phyloP scores from a whole-genome alignment of 1,284 basidiomycete species.

The Pseudozyma hubeiensis region DNA sequence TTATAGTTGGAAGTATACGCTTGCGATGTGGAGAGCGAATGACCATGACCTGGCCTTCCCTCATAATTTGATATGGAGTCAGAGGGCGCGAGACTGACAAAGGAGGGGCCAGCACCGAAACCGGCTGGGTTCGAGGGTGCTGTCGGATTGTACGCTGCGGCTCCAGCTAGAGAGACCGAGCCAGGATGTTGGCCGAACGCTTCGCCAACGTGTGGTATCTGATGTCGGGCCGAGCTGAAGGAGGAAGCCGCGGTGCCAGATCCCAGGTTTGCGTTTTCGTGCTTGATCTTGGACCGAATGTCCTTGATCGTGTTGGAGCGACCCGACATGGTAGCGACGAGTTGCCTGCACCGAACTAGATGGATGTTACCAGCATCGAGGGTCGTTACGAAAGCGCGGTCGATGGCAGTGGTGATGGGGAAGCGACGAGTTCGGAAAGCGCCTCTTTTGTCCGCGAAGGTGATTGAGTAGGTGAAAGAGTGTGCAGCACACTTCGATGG shows the following conservation, averaged over 20 bases:
- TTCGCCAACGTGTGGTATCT: slow-evolving; percentile 37
- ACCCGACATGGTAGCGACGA: slow-evolving; percentile 26
- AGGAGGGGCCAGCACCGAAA: slow-evolving; percentile 42
- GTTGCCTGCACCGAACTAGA: neutral
- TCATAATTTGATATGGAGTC: slow-evolving; percentile 53
- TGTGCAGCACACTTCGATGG: slow-evolving; percentile 11
- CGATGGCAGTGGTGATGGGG: neutral
- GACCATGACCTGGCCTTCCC: slow-evolving; percentile 23
- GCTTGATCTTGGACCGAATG: slow-evolving; percentile 65
- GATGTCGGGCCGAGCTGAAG: slow-evolving; percentile 32
- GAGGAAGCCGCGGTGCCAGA: slow-evolving; percentile 51
- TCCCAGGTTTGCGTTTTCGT: slow-evolving; percentile 62
- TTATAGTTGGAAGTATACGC: slow-evolving; percentile 3
- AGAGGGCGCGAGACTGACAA: slow-evolving; percentile 46
- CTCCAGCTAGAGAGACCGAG: slow-evolving; percentile 20
- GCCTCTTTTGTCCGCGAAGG: neutral
- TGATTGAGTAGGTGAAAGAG: neutral
- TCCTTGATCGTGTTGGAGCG: slow-evolving; percentile 53
- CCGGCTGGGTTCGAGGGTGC: slow-evolving; percentile 4
- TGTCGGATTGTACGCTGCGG: slow-evolving; percentile 2
- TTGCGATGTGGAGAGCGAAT: slow-evolving; percentile 14
- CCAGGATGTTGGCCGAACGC: slow-evolving; percentile 46
- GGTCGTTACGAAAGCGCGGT: neutral
- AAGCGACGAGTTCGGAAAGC: neutral
- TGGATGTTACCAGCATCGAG: neutral